phyloP scores from a whole-genome alignment of 169 alveolate genomes.

The Eimeria necatrix region DNA sequence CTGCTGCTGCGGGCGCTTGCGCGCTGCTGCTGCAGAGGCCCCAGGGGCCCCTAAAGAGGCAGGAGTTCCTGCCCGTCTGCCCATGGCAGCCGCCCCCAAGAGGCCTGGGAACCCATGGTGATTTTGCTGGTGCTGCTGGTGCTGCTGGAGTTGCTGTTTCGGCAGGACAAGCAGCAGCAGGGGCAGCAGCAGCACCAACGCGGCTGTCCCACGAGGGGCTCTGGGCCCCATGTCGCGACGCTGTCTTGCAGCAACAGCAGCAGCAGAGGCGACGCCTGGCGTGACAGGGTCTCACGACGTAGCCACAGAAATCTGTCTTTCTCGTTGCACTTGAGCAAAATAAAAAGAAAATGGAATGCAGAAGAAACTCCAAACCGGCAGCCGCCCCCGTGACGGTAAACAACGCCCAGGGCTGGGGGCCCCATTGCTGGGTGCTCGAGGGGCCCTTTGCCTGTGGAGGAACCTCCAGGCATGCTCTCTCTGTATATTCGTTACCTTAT shows the following conservation, averaged over 20 bases:
- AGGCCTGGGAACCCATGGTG: background rate
- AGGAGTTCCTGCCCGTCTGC: slow-evolving; percentile 8
- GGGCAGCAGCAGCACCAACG: slow-evolving; percentile 24
- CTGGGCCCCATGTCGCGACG: background rate
- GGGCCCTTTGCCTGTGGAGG: too few species aligned
- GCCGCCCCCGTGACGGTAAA: too few species aligned
- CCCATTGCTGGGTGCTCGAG: too few species aligned
- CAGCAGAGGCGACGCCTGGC: background rate
- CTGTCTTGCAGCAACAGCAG: background rate
- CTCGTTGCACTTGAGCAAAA: too few species aligned
- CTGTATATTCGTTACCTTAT: too few species aligned
- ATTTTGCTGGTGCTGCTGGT: slow-evolving; percentile 18
- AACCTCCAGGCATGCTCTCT: too few species aligned
- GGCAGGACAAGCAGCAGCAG: slow-evolving; percentile 13
- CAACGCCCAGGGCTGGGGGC: too few species aligned
- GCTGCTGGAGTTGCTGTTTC: background rate
- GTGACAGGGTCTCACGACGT: too few species aligned
- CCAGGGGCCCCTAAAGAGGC: slow-evolving; percentile 5
- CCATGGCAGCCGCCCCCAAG: slow-evolving; percentile 15
- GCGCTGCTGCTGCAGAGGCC: slow-evolving; percentile 5
- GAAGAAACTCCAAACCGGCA: too few species aligned
- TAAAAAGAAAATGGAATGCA: too few species aligned
- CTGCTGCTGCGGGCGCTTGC: slow-evolving; percentile 3
- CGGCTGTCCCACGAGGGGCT: background rate
- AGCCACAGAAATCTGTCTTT: too few species aligned